Base-by-base conservation (phyloP, 306 rosid species). In the Abrus pulchellus region DNA sequence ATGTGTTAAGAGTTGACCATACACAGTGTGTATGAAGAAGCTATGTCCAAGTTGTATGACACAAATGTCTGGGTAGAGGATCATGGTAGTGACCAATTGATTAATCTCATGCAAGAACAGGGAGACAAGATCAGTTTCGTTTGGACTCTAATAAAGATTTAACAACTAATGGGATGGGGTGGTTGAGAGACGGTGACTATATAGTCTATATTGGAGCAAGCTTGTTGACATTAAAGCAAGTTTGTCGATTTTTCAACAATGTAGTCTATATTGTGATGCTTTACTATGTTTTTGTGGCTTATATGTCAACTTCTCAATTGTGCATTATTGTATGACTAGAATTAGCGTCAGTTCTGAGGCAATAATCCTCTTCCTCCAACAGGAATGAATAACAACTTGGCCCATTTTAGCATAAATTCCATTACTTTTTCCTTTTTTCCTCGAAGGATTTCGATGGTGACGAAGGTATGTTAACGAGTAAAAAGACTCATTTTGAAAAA, bases 281-380 rank as follows among this genome's bases (percentile, higher is more conserved):
- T 47, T 57, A 6, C 1, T 33, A 54, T 12, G 14, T 52, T 1
- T 28, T 12, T 8, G 6, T 30, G 33, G 4, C 28, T 40, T 54
- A 11, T 30, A 4, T 67, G 27, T 67, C 70, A 14, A 55, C 3
- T 63, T 78, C 69, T 14, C 61, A n/a, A 64, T 2, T 5, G 32
- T 78, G 69, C 71, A 82, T 84, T 78, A 72, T 73, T 59, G 82
- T 76, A 73, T 86, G 85, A 74, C 52, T 80, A 32, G 3, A 48
- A 33, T 48, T 62, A 45, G 54, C 33, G 38, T 48, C 50, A 10
- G 1, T 62, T 8, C n/a, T 32, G 10, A 36, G 45, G 43, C 57
- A 65, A 74, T 54, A 20, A 54, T 20, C 60, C 38, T 34, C 4
- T 34, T 34, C 38, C 38, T 36, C 2, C 3, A 1, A 27, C 20